Percentiles rank a stretch among this genome's conserved stretches.
phyloP scores from a whole-genome alignment of 257 asterid species.

The Rehmannia glutinosa region DNA sequence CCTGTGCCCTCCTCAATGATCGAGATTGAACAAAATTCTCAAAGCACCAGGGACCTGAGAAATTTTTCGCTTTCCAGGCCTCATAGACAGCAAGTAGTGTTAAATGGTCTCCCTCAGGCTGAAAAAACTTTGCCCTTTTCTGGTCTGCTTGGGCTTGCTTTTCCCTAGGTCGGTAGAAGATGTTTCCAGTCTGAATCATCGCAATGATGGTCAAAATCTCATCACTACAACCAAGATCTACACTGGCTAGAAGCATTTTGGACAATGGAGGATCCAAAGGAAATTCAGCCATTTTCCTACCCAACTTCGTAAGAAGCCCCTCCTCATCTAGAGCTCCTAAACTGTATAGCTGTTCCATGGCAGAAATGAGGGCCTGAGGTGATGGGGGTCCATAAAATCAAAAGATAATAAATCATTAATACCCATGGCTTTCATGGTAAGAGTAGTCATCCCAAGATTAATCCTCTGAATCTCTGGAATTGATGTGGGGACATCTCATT shows the following conservation, averaged over 20 bases:
- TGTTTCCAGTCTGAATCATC: conserved; percentile 71
- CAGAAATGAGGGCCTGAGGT: conserved; percentile 65
- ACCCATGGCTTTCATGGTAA: conserved; percentile 74
- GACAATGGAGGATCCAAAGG: conserved; percentile 73
- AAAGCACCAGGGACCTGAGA: conserved; percentile 74
- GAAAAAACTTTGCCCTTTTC: conserved; percentile 64
- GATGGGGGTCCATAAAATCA: conserved; percentile 88
- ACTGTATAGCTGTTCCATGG: conserved; percentile 70
- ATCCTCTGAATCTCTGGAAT: conserved; percentile 78
- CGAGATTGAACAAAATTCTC: conserved; percentile 70
- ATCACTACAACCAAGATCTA: conserved; percentile 70
- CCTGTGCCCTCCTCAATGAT: conserved; percentile 67
- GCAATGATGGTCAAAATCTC: conserved; percentile 74
- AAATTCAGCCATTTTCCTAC: conserved; percentile 81
- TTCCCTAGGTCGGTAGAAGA: conserved; percentile 73
- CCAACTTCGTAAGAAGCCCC: conserved; percentile 71
- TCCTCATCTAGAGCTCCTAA: conserved; percentile 76
- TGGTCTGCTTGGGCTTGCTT: conserved; percentile 83
- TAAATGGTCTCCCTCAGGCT: conserved; percentile 75
- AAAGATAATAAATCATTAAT: conserved; percentile 63
- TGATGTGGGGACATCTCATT: conserved; percentile 67
- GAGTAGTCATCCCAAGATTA: conserved; percentile 62
- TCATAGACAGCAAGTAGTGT: conserved; percentile 72
- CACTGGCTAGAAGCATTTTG: conserved; percentile 75
- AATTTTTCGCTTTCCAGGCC: conserved; percentile 73